phyloP scores from a whole-genome alignment of 176 grass and related monocot genomes.

The Saccharum officinarum region DNA sequence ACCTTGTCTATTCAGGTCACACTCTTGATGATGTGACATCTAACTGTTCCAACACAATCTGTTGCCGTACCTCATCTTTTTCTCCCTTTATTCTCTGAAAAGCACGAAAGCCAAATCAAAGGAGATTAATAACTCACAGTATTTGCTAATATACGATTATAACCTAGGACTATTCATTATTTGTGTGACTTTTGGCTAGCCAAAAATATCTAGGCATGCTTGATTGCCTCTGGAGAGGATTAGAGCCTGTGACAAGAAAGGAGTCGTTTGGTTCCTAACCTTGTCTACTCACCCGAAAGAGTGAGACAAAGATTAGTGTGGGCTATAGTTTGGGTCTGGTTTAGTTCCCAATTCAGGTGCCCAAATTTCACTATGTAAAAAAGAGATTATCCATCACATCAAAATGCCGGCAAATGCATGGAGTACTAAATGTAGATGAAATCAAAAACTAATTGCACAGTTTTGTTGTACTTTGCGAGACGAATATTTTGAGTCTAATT shows the following conservation, averaged over 20 bases:
- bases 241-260: neutral
- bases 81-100: neutral
- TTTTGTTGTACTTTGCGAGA: too few species aligned
- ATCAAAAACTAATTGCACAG: too few species aligned
- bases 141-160: too few species aligned
- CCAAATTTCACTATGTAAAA: too few species aligned
- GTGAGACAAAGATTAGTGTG: neutral
- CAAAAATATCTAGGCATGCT: conserved; percentile 1
- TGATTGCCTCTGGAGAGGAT: neutral
- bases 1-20: neutral
- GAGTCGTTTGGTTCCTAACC: neutral
- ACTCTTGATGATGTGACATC: neutral
- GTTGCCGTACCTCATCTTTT: neutral
- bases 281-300: neutral
- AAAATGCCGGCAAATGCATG: too few species aligned
- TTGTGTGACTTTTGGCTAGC: neutral
- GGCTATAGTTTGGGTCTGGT: too few species aligned
- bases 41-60: neutral
- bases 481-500: too few species aligned
- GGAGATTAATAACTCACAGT: neutral
- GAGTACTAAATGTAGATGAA: too few species aligned
- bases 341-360: too few species aligned
- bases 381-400: too few species aligned
- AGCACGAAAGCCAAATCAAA: neutral
- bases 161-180: neutral